Evolutionary conservation across 2,329 filamentous ascomycete genomes (phyloP).

Genomic region (Teratosphaeria gauchensis): DNA sequence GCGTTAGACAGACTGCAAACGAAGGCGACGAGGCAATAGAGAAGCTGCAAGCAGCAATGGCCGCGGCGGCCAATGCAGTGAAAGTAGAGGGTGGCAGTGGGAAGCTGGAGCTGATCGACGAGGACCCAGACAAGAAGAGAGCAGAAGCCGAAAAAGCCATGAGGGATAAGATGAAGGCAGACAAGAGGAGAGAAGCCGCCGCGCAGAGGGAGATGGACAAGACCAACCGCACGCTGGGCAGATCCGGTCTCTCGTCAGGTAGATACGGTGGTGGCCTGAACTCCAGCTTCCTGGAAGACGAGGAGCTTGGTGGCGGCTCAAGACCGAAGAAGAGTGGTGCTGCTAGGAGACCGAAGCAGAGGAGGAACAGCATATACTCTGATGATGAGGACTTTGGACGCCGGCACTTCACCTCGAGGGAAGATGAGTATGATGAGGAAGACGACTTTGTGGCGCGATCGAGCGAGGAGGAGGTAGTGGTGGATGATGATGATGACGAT

Average conservation of each 20-base stretch:
- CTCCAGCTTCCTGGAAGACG: constrained; percentile 60
- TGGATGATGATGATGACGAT: constrained; percentile 47
- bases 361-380: constrained; percentile 42
- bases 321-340: constrained; percentile 18
- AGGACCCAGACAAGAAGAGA: constrained; percentile 67
- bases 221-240: constrained; percentile 38
- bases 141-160: constrained; percentile 62
- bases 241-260: constrained; percentile 37
- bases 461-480: constrained; percentile 56
- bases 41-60: constrained; percentile 57
- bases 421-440: constrained; percentile 69
- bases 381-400: constrained; percentile 71
- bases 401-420: constrained; percentile 49
- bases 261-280: constrained; percentile 48
- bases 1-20: constrained; percentile 56
- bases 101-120: constrained; percentile 59
- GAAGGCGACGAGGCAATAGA: constrained; percentile 63
- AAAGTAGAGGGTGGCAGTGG: constrained; percentile 41
- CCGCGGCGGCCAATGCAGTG: constrained; percentile 50
- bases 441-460: constrained; percentile 70
- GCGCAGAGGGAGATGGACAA: constrained; percentile 55
- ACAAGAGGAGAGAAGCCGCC: constrained; percentile 58
- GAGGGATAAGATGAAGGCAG: constrained; percentile 38
- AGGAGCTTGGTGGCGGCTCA: constrained; percentile 23
- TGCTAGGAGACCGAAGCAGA: constrained; percentile 25